phyloP scores from a whole-genome alignment of 805 yeast genomes.

The Yarrowia sp. region DNA sequence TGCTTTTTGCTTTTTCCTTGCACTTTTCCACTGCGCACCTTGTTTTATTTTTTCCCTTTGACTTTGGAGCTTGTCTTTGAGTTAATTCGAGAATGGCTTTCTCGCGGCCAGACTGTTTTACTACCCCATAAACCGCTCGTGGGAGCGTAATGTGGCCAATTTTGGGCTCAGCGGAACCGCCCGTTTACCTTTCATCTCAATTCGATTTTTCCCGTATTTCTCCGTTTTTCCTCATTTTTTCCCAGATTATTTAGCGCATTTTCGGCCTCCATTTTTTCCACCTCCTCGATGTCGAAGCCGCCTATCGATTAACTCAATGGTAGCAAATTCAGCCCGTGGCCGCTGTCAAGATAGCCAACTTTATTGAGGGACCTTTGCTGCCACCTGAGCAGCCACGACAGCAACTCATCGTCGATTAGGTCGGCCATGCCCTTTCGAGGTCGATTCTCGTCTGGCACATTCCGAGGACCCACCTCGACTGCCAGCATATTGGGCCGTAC shows the following conservation, averaged over 20 bases:
- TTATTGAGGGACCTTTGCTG: background rate
- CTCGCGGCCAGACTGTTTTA: too few relatives aligned
- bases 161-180: too few relatives aligned
- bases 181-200: too few relatives aligned
- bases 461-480: background rate
- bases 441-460: background rate
- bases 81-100: background rate
- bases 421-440: too few relatives aligned
- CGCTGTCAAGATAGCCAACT: too few relatives aligned
- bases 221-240: background rate
- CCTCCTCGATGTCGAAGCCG: too few relatives aligned
- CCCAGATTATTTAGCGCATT: too few relatives aligned
- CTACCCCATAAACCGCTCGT: too few relatives aligned
- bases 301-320: slow-evolving; percentile 3
- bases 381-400: background rate
- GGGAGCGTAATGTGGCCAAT: too few relatives aligned
- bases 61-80: slow-evolving; percentile 11
- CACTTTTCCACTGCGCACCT: too few relatives aligned
- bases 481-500: background rate
- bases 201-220: background rate
- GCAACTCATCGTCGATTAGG: too few relatives aligned
- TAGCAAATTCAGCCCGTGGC: background rate
- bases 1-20: slow-evolving; percentile 2
- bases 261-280: background rate
- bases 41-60: slow-evolving; percentile 12